Evolutionary conservation across 305 asterid species (phyloP), one percentile per base, ranked within the genome.

Genomic region (Salvia sclarea): DNA sequence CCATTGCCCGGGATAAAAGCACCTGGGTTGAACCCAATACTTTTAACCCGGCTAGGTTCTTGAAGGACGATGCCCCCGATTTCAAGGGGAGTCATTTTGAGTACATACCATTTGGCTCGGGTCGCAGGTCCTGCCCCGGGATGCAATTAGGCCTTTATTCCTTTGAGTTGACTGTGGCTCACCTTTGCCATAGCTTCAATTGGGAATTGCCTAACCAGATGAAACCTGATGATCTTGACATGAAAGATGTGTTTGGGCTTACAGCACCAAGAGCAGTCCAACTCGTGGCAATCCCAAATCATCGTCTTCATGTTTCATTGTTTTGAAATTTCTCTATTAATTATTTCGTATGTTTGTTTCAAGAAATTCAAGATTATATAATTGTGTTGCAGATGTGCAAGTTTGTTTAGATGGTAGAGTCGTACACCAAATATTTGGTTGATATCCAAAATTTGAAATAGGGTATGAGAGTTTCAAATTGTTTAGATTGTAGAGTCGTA

Each of bases 71-170:
- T 0, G 75, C 69, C 0, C 61, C 82, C 0, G 83, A 84, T 57
- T 81, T 79, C 35, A 60, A 8, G 21, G 90, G 90, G 49, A 81
- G 75, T 2, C 55, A 76, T 31, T 82, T 82, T 21, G 86, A 80
- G 73, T 83, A 64, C 54, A 45, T 82, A 9, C 90, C 88, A 0
- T 85, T 82, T 61, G 88, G 90, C 71, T 78, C 88, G 68, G 90
- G 88, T 0, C 79, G 88, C 41, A 72, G 88, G 61, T 74, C 85
- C 1, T 85, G 90, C 37, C 88, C 84, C 0, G 84, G 88, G 12
- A 76, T 80, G 80, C 82, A 71, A 9, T 22, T 85, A 5, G 88
- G 85, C 66, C 76, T 83, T 2, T 75, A 79, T 47, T 65, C 62
- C 0, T 24, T 78, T 70, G 85, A 81, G 65, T 16, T 75, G 79